These are phyloP conservation scores for Suhomyces xylopsoci DNA, from an alignment of 805 yeast species.

Conservation along the genomic window DNA sequence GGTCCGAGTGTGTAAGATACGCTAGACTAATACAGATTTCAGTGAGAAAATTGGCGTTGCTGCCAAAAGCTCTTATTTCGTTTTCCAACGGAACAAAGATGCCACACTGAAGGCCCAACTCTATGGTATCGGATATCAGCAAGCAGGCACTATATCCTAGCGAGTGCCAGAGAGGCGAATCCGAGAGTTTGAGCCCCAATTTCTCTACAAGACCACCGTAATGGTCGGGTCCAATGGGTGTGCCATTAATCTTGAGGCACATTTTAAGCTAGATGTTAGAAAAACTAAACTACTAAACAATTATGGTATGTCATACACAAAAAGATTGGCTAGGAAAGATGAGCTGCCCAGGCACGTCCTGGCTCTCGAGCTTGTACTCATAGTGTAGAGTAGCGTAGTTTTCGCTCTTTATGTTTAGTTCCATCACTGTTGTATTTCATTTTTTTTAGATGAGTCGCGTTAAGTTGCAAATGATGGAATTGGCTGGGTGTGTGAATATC, in stretches of 20 bases:
- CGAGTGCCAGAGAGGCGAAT: conserved; percentile 5
- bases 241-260: neutral
- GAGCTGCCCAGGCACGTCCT: neutral
- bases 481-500: too few species aligned
- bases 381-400: neutral
- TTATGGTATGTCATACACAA: conserved; percentile 7
- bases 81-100: conserved; percentile 5
- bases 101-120: conserved; percentile 5
- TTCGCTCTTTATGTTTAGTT: neutral
- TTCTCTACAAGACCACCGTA: conserved; percentile 12
- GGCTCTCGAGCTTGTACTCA: neutral
- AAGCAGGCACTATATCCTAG: conserved; percentile 1
- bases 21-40: neutral
- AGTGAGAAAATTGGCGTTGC: neutral
- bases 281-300: too few species aligned
- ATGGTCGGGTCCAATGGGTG: neutral
- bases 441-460: too few species aligned
- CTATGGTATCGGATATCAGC: neutral
- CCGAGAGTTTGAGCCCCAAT: conserved; percentile 6
- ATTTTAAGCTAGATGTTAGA: neutral
- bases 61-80: neutral
- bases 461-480: neutral
- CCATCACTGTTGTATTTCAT: neutral
- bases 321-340: conserved; percentile 8
- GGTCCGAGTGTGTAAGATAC: neutral